A percentile compares a stretch with the other conserved stretches of the same genome.
These are phyloP conservation scores for Tetracladium marchalianum DNA, from an alignment of 495 filamentous ascomycete species.

Conservation along the genomic window DNA sequence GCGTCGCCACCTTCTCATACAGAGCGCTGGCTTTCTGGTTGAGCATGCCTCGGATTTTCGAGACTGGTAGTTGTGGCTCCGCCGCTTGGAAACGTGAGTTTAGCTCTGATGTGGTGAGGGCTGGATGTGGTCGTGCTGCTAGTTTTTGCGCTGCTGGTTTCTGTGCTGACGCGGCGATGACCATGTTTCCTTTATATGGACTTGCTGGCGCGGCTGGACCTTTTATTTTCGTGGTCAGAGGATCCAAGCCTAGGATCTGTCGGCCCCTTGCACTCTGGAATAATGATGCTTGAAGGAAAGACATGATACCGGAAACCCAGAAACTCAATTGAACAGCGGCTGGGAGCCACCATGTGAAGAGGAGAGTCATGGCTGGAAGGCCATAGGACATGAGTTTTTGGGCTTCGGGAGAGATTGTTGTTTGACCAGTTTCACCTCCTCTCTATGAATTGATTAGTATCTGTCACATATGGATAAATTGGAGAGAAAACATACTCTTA, in stretches of 20 bases:
- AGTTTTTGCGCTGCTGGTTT: too few species aligned
- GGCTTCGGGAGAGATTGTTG: constrained; percentile 26
- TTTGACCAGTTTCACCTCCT: constrained; percentile 33
- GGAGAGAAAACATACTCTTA: constrained; percentile 41
- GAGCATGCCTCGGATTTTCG: background rate
- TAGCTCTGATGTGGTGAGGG: constrained; percentile 3
- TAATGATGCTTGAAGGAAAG: constrained; percentile 44
- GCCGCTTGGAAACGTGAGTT: constrained; percentile 12
- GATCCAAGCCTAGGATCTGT: constrained; percentile 37
- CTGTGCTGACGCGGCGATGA: constrained; percentile 20
- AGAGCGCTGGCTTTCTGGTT: background rate
- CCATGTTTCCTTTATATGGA: constrained; percentile 8
- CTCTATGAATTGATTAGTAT: constrained; percentile 23
- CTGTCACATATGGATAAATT: background rate
- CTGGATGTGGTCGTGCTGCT: too few species aligned
- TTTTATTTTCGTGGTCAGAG: constrained; percentile 21
- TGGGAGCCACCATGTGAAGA: constrained; percentile 55
- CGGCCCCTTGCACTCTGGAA: constrained; percentile 43
- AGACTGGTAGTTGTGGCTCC: background rate
- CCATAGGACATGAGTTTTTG: constrained; percentile 42
- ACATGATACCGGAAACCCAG: constrained; percentile 41
- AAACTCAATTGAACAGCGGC: constrained; percentile 68
- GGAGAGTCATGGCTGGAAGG: constrained; percentile 50
- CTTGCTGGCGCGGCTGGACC: constrained; percentile 1
- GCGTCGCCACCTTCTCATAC: too few species aligned